Evolutionary conservation across 2,329 filamentous ascomycete genomes (phyloP).

Genomic region (Sarocladium kiliense): DNA sequence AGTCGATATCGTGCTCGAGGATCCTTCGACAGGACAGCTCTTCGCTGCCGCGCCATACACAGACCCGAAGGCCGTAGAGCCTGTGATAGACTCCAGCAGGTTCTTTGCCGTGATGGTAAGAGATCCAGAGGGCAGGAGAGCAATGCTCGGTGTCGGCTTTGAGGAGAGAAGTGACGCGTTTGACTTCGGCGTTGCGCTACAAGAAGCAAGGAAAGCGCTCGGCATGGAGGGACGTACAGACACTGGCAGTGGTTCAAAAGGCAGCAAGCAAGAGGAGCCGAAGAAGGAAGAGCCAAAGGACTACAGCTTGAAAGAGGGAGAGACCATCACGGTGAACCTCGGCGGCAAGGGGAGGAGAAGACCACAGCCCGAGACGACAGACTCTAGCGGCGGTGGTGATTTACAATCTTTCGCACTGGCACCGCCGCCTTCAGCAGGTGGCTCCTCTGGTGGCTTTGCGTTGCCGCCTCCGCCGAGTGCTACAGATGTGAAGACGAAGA

Average conservation of each 20-base stretch:
- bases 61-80: constrained; percentile 60
- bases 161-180: constrained; percentile 83
- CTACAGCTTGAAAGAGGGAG: constrained; percentile 81
- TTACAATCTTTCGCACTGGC: constrained; percentile 65
- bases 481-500: constrained; percentile 54
- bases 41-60: constrained; percentile 84
- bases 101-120: constrained; percentile 83
- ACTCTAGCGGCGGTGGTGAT: constrained; percentile 16
- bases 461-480: constrained; percentile 65
- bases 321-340: constrained; percentile 81
- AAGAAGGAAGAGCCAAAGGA: constrained; percentile 49
- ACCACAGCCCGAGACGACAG: constrained; percentile 15
- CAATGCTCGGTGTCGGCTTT: constrained; percentile 78
- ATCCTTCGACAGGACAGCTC: constrained; percentile 64
- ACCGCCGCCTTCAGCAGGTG: constrained; percentile 54
- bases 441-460: constrained; percentile 32
- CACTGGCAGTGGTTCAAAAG: background rate
- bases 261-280: constrained; percentile 24
- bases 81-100: constrained; percentile 71
- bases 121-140: constrained; percentile 69
- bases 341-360: constrained; percentile 50
- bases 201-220: constrained; percentile 69
- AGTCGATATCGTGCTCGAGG: constrained; percentile 74
- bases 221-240: constrained; percentile 44
- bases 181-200: constrained; percentile 75